Conservation (phyloP, 192 early-diverging fungal genomes). For the Rhizoclosmatium sp. region DNA sequence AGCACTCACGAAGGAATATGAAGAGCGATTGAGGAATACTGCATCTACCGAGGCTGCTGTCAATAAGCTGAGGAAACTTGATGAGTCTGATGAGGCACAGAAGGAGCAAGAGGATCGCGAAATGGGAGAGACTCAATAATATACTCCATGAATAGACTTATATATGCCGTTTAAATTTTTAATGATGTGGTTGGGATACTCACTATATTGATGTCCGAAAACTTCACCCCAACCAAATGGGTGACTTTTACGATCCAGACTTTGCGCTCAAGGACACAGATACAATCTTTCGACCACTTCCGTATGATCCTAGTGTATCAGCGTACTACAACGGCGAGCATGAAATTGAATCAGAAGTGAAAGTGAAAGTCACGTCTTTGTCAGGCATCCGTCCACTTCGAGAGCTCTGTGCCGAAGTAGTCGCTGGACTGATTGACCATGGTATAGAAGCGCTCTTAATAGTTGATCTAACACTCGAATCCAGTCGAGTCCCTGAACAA, state of each 20-base stretch:
- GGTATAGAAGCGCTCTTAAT: background rate
- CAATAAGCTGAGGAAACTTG: background rate
- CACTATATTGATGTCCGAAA: no score
- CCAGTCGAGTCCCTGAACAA: constrained; percentile 18
- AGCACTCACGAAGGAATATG: background rate
- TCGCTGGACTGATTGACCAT: background rate
- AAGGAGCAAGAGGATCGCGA: no score
- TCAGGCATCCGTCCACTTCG: background rate
- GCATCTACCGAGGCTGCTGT: background rate
- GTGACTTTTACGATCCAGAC: constrained; percentile 8
- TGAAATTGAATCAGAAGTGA: background rate
- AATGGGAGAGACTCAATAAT: no score
- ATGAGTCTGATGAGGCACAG: no score
- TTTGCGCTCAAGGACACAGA: background rate
- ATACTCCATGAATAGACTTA: no score
- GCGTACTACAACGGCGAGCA: background rate
- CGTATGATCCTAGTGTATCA: constrained; percentile 15
- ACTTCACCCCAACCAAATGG: no score
- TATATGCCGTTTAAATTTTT: no score
- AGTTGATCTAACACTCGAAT: background rate
- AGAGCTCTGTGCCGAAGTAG: background rate
- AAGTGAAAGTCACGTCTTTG: background rate
- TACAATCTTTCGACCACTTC: background rate
- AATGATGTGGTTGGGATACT: no score
- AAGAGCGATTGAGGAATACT: background rate